Conservation (phyloP, 805 yeast genomes). For the Lipomyces japonicus region DNA sequence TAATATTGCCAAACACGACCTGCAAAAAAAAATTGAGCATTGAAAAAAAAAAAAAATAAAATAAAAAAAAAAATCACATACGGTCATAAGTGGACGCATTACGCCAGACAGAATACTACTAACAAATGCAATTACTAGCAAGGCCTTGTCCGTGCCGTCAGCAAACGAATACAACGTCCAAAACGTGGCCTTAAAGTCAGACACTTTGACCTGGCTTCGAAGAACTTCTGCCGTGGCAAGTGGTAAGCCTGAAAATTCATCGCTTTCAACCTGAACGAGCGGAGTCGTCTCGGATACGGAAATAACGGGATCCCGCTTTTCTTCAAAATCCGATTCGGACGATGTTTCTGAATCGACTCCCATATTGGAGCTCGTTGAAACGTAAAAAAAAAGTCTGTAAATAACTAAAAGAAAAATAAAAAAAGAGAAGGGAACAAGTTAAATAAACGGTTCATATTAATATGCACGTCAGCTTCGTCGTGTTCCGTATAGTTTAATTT, state of each 20-base stretch:
- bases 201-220: slow-evolving; percentile 35
- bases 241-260: slow-evolving; percentile 33
- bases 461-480: too few relatives aligned
- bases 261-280: slow-evolving; percentile 26
- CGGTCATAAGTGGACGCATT: slow-evolving; percentile 43
- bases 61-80: slow-evolving; percentile 39
- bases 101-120: slow-evolving; percentile 29
- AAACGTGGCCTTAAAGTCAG: slow-evolving; percentile 31
- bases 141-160: slow-evolving; percentile 27
- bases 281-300: slow-evolving; percentile 12
- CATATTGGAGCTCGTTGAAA: too few relatives aligned
- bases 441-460: too few relatives aligned
- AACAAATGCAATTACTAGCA: slow-evolving; percentile 35
- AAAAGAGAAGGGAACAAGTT: too few relatives aligned
- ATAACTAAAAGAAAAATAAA: too few relatives aligned
- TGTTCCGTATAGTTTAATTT: too few relatives aligned
- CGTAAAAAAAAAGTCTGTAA: too few relatives aligned
- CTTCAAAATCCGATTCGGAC: too few relatives aligned
- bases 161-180: slow-evolving; percentile 39
- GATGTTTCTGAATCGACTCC: too few relatives aligned
- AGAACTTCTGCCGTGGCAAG: slow-evolving; percentile 37
- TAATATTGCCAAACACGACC: slow-evolving; percentile 37
- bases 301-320: background rate
- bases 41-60: slow-evolving; percentile 46
- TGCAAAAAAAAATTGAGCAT: slow-evolving; percentile 48